Conservation (phyloP, 371 early-diverging fungal genomes). For the Basidiobolus meristosporus region DNA sequence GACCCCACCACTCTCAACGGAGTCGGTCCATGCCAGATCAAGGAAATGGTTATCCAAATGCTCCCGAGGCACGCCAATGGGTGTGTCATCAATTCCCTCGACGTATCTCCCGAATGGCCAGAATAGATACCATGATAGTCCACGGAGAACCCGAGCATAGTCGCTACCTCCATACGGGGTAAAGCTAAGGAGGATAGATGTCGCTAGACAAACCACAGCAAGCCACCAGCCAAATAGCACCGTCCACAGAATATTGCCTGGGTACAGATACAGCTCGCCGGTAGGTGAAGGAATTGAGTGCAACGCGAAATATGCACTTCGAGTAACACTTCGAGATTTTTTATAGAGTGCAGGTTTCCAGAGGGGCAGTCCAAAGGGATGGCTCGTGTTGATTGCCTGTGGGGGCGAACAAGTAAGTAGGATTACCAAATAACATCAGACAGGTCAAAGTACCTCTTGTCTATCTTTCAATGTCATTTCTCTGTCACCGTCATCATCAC, state of each 20-base stretch:
- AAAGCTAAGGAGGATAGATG: constrained; percentile 20
- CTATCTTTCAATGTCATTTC: constrained; percentile 44
- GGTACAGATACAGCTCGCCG: constrained; percentile 33
- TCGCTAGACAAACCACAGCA: constrained; percentile 27
- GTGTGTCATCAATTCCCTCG: too few relatives aligned
- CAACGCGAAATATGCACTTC: constrained; percentile 55
- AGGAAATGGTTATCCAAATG: too few relatives aligned
- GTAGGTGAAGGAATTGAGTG: constrained; percentile 50
- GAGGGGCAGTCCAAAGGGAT: constrained; percentile 87
- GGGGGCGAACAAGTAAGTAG: neutral
- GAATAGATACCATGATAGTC: constrained; percentile 51
- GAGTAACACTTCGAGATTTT: constrained; percentile 71
- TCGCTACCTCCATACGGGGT: constrained; percentile 23
- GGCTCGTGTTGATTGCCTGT: constrained; percentile 55
- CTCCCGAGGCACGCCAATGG: too few relatives aligned
- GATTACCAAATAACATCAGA: neutral
- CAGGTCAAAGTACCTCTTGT: constrained; percentile 23
- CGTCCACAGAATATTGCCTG: constrained; percentile 74
- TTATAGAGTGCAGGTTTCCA: constrained; percentile 96
- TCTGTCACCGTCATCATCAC: constrained; percentile 17
- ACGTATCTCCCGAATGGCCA: constrained; percentile 93
- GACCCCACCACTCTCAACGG: too few relatives aligned
- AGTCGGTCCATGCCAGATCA: too few relatives aligned
- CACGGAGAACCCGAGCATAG: constrained; percentile 34
- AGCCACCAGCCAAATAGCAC: constrained; percentile 86